Percentiles rank a stretch among this genome's conserved stretches.
Conservation (phyloP, 257 asterid genomes). For the Solanum lignicaule region DNA sequence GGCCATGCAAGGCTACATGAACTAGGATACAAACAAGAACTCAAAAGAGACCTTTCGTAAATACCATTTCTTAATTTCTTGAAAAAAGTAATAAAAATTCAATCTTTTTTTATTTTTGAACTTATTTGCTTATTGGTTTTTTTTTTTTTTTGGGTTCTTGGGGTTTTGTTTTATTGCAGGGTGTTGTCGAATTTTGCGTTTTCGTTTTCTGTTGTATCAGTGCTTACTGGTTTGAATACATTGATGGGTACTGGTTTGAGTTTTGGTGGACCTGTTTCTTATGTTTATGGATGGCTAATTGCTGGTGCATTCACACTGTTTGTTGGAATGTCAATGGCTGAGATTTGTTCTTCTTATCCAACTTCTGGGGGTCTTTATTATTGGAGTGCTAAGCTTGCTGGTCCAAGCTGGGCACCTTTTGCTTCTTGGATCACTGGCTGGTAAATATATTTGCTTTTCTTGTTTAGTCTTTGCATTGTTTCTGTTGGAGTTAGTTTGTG, state of each 20-base stretch:
- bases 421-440: conserved; percentile 99
- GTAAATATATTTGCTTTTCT: conserved; percentile 17
- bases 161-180: conserved; percentile 27
- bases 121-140: neutral
- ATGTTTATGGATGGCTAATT: conserved; percentile 85
- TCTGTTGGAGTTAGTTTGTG: neutral
- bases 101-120: neutral
- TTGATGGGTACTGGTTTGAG: conserved; percentile 75
- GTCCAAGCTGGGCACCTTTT: conserved; percentile 95
- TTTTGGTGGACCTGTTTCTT: conserved; percentile 76
- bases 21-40: conserved; percentile 97
- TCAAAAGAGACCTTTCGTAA: conserved; percentile 99
- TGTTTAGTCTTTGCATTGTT: neutral
- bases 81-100: neutral
- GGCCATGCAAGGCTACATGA: conserved; percentile 82
- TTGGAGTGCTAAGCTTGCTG: conserved; percentile 98
- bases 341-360: conserved; percentile 93
- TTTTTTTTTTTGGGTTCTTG: neutral
- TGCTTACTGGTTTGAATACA: conserved; percentile 86
- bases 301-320: conserved; percentile 71
- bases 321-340: conserved; percentile 94
- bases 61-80: neutral
- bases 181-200: conserved; percentile 83
- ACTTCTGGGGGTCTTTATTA: conserved; percentile 98
- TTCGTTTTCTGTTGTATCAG: conserved; percentile 84